Base-by-base conservation (phyloP, 2,329 filamentous ascomycete species). In the Curvularia sp. region DNA sequence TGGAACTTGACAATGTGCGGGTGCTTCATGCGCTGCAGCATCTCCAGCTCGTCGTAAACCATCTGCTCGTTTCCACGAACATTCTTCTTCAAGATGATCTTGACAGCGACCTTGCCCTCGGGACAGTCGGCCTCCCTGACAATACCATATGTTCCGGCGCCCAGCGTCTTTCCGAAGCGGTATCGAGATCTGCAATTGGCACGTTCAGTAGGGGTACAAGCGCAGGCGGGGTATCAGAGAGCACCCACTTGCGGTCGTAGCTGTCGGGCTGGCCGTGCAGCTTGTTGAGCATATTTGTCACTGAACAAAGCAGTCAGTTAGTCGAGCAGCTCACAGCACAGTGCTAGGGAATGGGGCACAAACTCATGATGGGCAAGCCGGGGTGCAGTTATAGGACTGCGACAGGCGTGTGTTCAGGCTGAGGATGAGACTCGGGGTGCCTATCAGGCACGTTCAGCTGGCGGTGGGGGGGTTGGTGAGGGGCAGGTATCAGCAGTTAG, bases 81-180 rank as follows among this genome's bases (percentile, higher is more conserved):
- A 80, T 97, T 98, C 83, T 97, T 97, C 86, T 99, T 99, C 74
- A 98, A 83, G 78, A 99, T 99, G 77, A 99, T 98, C 85, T 99
- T 99, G 79, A 99, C 87, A 39, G 95, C 95, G 60, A 96, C 93
- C 83, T 97, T 90, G 77, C 92, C 92, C 19, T 86, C 84, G 41
- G 89, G 87, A 68, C 91, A 86, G 61, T 97, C 93, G 60, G 95
- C 95, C 80, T 99, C 95, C 71, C 95, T 88, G 73, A 99, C 95
- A 73, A 99, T 96, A 74, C 95, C 95, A 84, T 99, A 99, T 71
- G 95, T 99, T 70, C 95, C 95, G 61, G 95, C 95, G 74, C 95
- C 95, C 58, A 99, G 86, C 23, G 94, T 98, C 77, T 90, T 88
- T 72, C 95, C 95, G 79, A 99, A 97, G 69, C 85, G 88, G 80